Conservation (phyloP, 257 asterid genomes). For the Ligustrum vulgare region DNA sequence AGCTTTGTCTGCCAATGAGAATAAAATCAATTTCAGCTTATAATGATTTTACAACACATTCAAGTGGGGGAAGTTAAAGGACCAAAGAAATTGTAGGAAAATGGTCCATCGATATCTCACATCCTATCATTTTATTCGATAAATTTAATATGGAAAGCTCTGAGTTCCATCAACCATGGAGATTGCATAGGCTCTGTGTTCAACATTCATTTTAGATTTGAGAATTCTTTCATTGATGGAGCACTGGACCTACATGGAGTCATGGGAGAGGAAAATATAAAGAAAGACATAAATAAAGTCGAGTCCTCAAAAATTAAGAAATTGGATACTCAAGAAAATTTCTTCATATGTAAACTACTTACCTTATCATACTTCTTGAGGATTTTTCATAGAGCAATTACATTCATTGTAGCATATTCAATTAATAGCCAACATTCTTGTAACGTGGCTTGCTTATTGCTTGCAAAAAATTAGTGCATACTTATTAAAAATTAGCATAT, state of each 20-base stretch:
- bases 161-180: conserved; percentile 82
- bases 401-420: conserved; percentile 76
- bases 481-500: conserved; percentile 43
- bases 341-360: too few species aligned
- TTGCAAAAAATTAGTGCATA: conserved; percentile 54
- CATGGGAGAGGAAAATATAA: neutral
- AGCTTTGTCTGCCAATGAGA: too few species aligned
- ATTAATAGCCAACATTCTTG: conserved; percentile 63
- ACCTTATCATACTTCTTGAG: conserved; percentile 94
- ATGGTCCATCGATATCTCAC: conserved; percentile 34
- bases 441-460: conserved; percentile 51
- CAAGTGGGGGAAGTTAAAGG: too few species aligned
- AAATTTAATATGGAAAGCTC: conserved; percentile 68
- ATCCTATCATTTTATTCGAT: conserved; percentile 38
- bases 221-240: conserved; percentile 73
- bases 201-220: conserved; percentile 60
- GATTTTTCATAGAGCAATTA: conserved; percentile 81
- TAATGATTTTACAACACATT: too few species aligned
- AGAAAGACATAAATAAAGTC: neutral
- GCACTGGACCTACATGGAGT: conserved; percentile 56
- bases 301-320: neutral
- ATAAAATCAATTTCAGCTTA: too few species aligned
- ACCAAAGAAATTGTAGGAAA: too few species aligned
- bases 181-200: conserved; percentile 77
- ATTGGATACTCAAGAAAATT: neutral